Conservation (phyloP, 108 stramenopile genomes). For the Licmophora abbreviata region DNA sequence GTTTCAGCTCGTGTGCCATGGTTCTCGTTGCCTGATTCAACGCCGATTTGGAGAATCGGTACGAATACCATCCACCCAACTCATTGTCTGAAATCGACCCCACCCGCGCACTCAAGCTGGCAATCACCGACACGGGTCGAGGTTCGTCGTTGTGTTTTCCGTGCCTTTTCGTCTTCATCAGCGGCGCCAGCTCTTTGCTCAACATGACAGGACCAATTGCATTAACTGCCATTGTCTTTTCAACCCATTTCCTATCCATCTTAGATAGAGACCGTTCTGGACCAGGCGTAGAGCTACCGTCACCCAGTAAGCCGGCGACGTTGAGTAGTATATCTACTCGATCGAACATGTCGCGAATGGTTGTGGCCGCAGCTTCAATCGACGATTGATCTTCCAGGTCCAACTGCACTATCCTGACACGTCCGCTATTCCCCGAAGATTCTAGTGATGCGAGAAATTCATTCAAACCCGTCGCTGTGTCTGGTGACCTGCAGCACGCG, state of each 20-base stretch:
- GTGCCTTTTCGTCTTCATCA: constrained; percentile 33
- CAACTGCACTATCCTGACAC: constrained; percentile 35
- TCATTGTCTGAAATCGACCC: constrained; percentile 87
- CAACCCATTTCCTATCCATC: constrained; percentile 76
- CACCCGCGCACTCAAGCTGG: constrained; percentile 82
- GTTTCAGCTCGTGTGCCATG: constrained; percentile 65
- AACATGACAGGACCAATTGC: constrained; percentile 74
- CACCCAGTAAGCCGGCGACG: constrained; percentile 76
- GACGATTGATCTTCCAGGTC: constrained; percentile 63
- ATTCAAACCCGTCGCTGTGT: constrained; percentile 18
- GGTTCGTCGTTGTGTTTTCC: constrained; percentile 7
- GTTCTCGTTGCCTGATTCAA: constrained; percentile 84
- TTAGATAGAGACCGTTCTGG: constrained; percentile 66
- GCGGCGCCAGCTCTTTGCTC: constrained; percentile 47
- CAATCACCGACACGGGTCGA: constrained; percentile 51
- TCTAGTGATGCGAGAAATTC: constrained; percentile 12
- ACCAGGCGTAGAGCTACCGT: constrained; percentile 48
- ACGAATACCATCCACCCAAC: constrained; percentile 90
- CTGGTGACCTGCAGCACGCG: constrained; percentile 67
- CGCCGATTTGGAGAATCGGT: constrained; percentile 84
- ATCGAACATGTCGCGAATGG: constrained; percentile 28
- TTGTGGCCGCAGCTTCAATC: constrained; percentile 33
- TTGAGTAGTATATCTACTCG: constrained; percentile 71
- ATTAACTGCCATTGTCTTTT: constrained; percentile 67
- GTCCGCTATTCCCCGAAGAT: constrained; percentile 1